Conservation (phyloP, 441 rosid species). For the Populus hybrid region DNA sequence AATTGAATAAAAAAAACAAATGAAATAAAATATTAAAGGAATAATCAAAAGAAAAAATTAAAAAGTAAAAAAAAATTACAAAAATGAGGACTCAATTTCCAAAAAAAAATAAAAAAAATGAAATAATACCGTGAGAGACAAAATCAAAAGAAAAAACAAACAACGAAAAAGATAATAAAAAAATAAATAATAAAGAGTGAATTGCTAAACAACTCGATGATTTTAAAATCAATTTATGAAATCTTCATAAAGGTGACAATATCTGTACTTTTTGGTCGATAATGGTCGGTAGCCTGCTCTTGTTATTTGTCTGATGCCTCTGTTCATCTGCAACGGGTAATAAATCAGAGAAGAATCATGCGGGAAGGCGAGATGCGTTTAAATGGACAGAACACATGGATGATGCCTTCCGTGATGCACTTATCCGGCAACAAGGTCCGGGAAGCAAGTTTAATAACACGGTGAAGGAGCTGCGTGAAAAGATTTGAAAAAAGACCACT, state of each 20-base stretch:
- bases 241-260: not conserved
- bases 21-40: too few relatives aligned
- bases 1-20: too few relatives aligned
- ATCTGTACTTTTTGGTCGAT: not conserved
- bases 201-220: not conserved
- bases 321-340: conserved; percentile 16
- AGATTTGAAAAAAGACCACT: conserved; percentile 27
- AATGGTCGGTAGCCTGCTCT: not conserved
- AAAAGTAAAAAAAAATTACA: too few relatives aligned
- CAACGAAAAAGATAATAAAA: too few relatives aligned
- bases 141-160: too few relatives aligned
- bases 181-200: not conserved
- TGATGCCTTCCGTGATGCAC: conserved; percentile 21
- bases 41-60: too few relatives aligned
- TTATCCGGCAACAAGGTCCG: conserved; percentile 26
- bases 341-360: conserved; percentile 17
- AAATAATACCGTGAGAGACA: too few relatives aligned
- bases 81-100: too few relatives aligned
- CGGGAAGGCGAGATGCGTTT: conserved; percentile 21
- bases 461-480: conserved; percentile 26
- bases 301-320: not conserved
- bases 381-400: conserved; percentile 34
- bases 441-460: conserved; percentile 29
- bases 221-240: not conserved
- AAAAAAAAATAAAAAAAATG: too few relatives aligned